Evolutionary conservation across 2,329 filamentous ascomycete genomes (phyloP), one percentile per base, ranked within the genome.

Genomic region (Fusarium dlaminii): DNA sequence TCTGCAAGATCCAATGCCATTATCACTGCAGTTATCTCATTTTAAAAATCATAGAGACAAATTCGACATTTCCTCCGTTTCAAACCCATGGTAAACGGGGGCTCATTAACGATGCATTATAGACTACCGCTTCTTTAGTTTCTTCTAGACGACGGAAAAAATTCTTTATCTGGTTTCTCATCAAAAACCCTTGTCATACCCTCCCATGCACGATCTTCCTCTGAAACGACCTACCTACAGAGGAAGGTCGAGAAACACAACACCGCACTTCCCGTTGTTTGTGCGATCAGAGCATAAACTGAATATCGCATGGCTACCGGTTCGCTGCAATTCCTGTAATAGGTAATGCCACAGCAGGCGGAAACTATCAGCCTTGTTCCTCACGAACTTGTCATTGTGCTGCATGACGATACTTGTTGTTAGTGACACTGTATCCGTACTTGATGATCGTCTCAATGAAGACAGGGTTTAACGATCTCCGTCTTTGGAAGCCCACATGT

Each of bases 271-370:
- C 66, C 57, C 70, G 66, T 73, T 49, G 57, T 64, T 61, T 63
- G 75, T 70, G 18, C 57, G 27, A 29, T 55, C 36, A 57, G 42
- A 49, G 51, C 46, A 68, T 66, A 58, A 73, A 49, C 57, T 48
- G 59, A 66, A 60, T 34, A 59, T 62, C 58, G 58, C 66, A 68
- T 73, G 62, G 70, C 61, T 61, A 60, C 63, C 65, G 49, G 56
- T 75, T 77, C 75, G 75, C 75, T 66, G 74, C 72, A 74, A 75
- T 77, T 78, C 68, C 75, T 77, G 52, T 45, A 74, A 74, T 56
- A 34, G 66, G 75, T 51, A 69, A 61, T 73, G 46, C 61, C 54
- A 73, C 74, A 64, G n/a, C 61, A 40, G 61, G 45, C 42, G 34
- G 68, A 68, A 64, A 43, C 32, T 20, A 45, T 69, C 62, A 75